These are phyloP conservation scores for Salvia miltiorrhiza DNA, from an alignment of 257 asterid genomes.

Conservation along the genomic window DNA sequence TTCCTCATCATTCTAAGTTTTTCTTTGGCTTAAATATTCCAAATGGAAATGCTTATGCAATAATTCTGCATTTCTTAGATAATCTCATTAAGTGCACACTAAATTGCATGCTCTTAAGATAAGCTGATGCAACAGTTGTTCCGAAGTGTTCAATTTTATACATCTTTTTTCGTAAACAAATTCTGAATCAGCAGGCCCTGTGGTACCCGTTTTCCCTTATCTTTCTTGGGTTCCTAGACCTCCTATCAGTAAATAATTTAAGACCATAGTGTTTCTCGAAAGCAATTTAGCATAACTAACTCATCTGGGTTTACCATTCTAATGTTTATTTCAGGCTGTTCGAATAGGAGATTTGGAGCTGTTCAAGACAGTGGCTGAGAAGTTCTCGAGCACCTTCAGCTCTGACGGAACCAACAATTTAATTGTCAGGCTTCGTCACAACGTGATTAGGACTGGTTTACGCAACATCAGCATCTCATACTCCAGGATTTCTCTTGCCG, in stretches of 20 bases:
- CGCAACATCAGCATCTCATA: constrained; percentile 90
- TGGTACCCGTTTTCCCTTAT: neutral
- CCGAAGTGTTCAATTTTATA: neutral
- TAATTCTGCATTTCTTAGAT: neutral
- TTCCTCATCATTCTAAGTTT: neutral
- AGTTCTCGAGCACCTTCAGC: constrained; percentile 64
- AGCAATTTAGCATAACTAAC: constrained; percentile 1
- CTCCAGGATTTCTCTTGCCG: constrained; percentile 72
- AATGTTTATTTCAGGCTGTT: constrained; percentile 66
- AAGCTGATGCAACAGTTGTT: neutral
- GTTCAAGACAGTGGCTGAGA: constrained; percentile 71
- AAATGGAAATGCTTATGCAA: neutral
- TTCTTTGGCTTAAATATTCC: neutral
- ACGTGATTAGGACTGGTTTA: constrained; percentile 83
- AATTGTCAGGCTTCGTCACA: constrained; percentile 84
- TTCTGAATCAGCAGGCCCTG: neutral
- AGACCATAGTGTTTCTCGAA: neutral
- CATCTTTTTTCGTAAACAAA: neutral
- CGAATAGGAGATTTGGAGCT: constrained; percentile 86
- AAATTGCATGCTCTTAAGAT: neutral
- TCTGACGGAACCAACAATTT: constrained; percentile 77
- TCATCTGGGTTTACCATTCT: constrained; percentile 14
- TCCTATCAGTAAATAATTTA: neutral
- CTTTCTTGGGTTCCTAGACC: neutral
- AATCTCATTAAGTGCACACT: neutral